Evolutionary conservation across 2,329 filamentous ascomycete species (phyloP).

Genomic region (Apiospora malaysiana): DNA sequence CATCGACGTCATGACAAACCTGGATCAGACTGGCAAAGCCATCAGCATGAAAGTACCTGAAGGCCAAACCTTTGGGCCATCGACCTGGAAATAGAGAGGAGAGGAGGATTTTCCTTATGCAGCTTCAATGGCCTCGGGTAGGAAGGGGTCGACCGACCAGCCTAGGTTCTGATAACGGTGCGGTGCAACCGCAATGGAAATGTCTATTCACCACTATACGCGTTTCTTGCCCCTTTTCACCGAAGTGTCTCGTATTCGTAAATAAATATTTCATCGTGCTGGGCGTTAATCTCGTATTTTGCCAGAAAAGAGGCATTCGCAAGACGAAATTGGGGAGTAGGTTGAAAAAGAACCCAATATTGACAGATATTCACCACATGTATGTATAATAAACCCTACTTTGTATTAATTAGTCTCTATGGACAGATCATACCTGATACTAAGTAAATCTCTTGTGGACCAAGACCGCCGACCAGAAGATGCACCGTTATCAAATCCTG

Average conservation of each 20-base stretch:
- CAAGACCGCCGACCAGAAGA: no score
- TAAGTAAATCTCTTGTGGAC: no score
- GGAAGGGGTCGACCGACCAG: neutral
- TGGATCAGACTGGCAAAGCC: constrained; percentile 44
- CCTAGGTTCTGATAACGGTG: neutral
- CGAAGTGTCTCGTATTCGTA: neutral
- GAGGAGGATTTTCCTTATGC: neutral
- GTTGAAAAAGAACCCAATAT: no score
- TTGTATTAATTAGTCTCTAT: no score
- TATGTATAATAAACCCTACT: no score
- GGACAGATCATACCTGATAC: no score
- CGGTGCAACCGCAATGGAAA: neutral
- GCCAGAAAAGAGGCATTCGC: neutral
- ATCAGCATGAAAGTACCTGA: constrained; percentile 39
- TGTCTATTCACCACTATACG: no score
- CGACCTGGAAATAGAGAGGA: constrained; percentile 30
- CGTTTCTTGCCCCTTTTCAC: neutral
- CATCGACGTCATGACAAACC: constrained; percentile 42
- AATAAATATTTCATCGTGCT: neutral
- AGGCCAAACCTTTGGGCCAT: constrained; percentile 50
- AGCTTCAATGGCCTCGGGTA: no score
- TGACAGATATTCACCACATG: no score
- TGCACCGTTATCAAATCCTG: no score
- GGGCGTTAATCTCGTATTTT: neutral
- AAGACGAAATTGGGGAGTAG: no score